Conservation (phyloP, 495 filamentous ascomycete genomes). For the Aspergillus incahuasiensis region DNA sequence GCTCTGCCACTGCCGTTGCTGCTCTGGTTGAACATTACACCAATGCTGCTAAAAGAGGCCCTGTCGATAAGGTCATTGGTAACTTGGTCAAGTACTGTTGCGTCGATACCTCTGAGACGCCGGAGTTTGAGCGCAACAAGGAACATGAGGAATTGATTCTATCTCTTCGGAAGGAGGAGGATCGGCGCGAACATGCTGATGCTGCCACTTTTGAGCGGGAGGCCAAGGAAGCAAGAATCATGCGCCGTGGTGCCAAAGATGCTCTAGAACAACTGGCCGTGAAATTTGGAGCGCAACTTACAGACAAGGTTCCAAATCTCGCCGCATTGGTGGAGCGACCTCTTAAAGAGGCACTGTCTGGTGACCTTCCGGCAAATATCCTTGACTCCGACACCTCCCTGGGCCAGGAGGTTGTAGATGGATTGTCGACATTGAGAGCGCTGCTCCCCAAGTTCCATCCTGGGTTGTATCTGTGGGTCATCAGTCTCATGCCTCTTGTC, state of each 20-base stretch:
- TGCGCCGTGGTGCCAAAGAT: constrained; percentile 87
- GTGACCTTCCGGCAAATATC: constrained; percentile 66
- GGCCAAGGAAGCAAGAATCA: constrained; percentile 79
- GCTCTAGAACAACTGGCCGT: constrained; percentile 81
- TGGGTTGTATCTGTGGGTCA: constrained; percentile 69
- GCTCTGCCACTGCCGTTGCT: constrained; percentile 79
- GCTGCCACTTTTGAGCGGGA: constrained; percentile 83
- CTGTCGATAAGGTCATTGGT: constrained; percentile 87
- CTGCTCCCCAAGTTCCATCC: constrained; percentile 77
- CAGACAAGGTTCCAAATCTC: constrained; percentile 77
- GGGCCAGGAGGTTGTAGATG: constrained; percentile 91
- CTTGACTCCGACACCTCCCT: constrained; percentile 61
- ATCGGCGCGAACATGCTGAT: constrained; percentile 86
- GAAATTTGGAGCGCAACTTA: constrained; percentile 70
- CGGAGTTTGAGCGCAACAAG: constrained; percentile 81
- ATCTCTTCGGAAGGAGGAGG: constrained; percentile 93
- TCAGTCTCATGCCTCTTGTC: constrained; percentile 78
- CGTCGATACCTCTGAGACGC: constrained; percentile 93
- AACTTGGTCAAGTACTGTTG: constrained; percentile 97
- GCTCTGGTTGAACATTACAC: constrained; percentile 83
- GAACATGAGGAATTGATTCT: constrained; percentile 71
- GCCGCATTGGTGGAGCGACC: constrained; percentile 74
- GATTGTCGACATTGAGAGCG: constrained; percentile 84
- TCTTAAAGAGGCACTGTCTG: constrained; percentile 65
- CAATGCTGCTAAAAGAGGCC: constrained; percentile 63